A percentile compares a stretch with the other conserved stretches of the same genome.
phyloP scores from a whole-genome alignment of 2,329 filamentous ascomycete genomes.

The Aspergillus awamori region DNA sequence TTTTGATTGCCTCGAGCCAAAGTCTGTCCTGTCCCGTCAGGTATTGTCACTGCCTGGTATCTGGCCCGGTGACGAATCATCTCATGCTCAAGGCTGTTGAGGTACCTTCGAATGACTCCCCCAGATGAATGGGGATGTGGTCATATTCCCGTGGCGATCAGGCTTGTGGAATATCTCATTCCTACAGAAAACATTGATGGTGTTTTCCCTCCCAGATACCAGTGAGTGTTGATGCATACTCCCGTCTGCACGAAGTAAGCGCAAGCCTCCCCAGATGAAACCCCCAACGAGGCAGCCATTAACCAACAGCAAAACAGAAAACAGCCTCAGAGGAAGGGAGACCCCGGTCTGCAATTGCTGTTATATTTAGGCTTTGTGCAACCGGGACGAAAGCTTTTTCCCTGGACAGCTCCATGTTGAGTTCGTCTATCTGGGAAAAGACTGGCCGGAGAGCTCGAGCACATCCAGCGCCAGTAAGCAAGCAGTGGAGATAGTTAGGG shows the following conservation, averaged over 20 bases:
- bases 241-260: too few species aligned
- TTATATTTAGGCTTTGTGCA: constrained; percentile 15
- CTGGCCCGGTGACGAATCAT: neutral
- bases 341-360: neutral
- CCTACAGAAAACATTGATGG: too few species aligned
- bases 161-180: neutral
- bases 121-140: neutral
- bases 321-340: neutral
- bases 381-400: constrained; percentile 13
- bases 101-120: neutral
- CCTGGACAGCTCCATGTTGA: neutral
- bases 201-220: too few species aligned
- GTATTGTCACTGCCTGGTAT: constrained; percentile 17
- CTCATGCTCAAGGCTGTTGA: too few species aligned
- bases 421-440: neutral
- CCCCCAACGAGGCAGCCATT: neutral
- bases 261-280: neutral
- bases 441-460: too few species aligned
- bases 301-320: neutral
- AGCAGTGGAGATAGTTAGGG: neutral
- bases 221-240: too few species aligned
- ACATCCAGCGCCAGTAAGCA: too few species aligned
- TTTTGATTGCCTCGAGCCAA: constrained; percentile 11
- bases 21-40: neutral
- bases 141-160: neutral